phyloP scores from a whole-genome alignment of 2,329 filamentous ascomycete species.

The Canariomyces notabilis region DNA sequence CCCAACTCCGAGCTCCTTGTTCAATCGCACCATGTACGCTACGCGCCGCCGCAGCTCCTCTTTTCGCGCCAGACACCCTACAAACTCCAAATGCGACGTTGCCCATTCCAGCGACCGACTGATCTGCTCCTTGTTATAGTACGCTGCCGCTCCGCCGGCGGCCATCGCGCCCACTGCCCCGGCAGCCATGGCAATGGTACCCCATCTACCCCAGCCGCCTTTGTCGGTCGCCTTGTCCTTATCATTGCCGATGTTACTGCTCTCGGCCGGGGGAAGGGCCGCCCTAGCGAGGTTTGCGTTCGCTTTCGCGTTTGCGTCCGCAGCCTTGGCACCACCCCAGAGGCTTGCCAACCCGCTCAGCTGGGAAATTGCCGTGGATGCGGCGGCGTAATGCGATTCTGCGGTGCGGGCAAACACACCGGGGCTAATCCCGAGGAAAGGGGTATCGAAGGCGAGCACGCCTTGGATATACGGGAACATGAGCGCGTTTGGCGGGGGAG shows the following conservation, averaged over 20 bases:
- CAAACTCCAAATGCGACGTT: conserved; percentile 86
- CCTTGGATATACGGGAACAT: conserved; percentile 95
- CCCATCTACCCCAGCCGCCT: conserved; percentile 68
- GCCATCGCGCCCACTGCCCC: conserved; percentile 79
- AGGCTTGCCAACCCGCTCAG: conserved; percentile 63
- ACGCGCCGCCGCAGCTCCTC: conserved; percentile 76
- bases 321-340: conserved; percentile 49
- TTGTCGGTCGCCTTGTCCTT: conserved; percentile 31
- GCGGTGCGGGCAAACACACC: conserved; percentile 82
- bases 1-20: conserved; percentile 62
- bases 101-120: conserved; percentile 75
- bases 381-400: conserved; percentile 77
- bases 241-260: conserved; percentile 35
- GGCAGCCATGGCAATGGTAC: conserved; percentile 78
- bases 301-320: conserved; percentile 26
- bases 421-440: conserved; percentile 76
- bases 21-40: conserved; percentile 59
- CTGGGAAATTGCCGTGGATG: conserved; percentile 62
- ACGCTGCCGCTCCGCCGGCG: conserved; percentile 78
- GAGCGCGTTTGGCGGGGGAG: conserved; percentile 50
- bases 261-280: conserved; percentile 33
- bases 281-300: conserved; percentile 32
- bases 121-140: conserved; percentile 77
- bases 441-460: conserved; percentile 89
- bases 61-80: conserved; percentile 79